phyloP scores from a whole-genome alignment of 257 asterid genomes.

The Coffea canephora region DNA sequence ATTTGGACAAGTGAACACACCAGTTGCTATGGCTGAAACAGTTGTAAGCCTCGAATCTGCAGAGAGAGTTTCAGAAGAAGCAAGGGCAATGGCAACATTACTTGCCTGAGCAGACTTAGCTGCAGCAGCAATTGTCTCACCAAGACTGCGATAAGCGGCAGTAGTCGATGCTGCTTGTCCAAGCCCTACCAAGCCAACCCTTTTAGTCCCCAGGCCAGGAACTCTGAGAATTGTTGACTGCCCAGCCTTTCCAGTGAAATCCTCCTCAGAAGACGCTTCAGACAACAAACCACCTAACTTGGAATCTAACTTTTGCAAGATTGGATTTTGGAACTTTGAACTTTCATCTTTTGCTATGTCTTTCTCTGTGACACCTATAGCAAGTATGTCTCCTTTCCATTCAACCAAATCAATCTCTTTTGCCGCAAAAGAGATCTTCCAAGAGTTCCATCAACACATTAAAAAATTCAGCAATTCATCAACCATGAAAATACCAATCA shows the following conservation, averaged over 20 bases:
- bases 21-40: slow-evolving; percentile 85
- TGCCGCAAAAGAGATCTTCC: slow-evolving; percentile 75
- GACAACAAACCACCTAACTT: slow-evolving; percentile 72
- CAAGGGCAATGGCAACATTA: slow-evolving; percentile 76
- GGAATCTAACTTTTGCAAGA: slow-evolving; percentile 72
- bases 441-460: slow-evolving; percentile 12
- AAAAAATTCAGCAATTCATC: slow-evolving; percentile 14
- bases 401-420: slow-evolving; percentile 79
- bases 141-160: slow-evolving; percentile 69
- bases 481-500: neutral
- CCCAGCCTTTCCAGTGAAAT: slow-evolving; percentile 85
- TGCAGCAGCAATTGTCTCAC: slow-evolving; percentile 87
- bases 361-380: slow-evolving; percentile 80
- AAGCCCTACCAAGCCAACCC: slow-evolving; percentile 79
- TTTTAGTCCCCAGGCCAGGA: slow-evolving; percentile 73
- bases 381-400: slow-evolving; percentile 98
- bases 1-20: slow-evolving; percentile 30
- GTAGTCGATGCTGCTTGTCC: slow-evolving; percentile 57
- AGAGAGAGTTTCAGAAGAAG: slow-evolving; percentile 62
- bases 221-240: slow-evolving; percentile 79
- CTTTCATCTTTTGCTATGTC: slow-evolving; percentile 78
- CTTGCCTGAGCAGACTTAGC: slow-evolving; percentile 79
- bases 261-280: slow-evolving; percentile 81
- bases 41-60: slow-evolving; percentile 54
- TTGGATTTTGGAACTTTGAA: slow-evolving; percentile 62